Evolutionary conservation across 768 basidiomycete species (phyloP), one percentile per base, ranked within the genome.

Genomic region (Mycena olivaceomarginata): DNA sequence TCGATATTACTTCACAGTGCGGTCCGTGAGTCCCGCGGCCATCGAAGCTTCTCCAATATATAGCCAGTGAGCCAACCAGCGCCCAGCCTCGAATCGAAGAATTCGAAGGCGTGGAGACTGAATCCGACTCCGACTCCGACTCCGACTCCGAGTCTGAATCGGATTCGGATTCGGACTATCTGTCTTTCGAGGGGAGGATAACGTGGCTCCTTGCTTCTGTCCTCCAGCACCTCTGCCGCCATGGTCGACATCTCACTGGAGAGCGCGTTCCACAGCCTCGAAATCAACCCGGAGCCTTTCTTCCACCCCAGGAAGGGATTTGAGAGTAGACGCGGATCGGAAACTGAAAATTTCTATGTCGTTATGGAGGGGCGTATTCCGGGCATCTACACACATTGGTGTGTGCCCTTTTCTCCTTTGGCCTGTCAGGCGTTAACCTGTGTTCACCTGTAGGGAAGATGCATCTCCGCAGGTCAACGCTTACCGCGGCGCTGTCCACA

Each of bases 111-210:
- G 82, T 82, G 68, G 74, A 69, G 22, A 16, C 13, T 6, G 57
- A 72, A 53, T 81, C 81, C 65, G 74, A 75, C 37, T 81, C 81
- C 65, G n/a, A n/a, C n/a, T n/a, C n/a, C n/a, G n/a, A n/a, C n/a
- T n/a, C n/a, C n/a, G 74, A 75, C n/a, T 80, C 80, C 6, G 43
- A 48, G n/a, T n/a, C n/a, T n/a, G n/a, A n/a, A n/a, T n/a, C n/a
- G 9, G 62, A 64, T 12, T 80, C 80, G 11, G 83, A 86, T 8
- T 84, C 84, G 22, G 83, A 84, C 46, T 87, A n/a, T n/a, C n/a
- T n/a, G n/a, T n/a, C n/a, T n/a, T n/a, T n/a, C n/a, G n/a, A n/a
- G n/a, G n/a, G n/a, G n/a, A 31, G 31, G 31, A 31, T 31, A 31
- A 31, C 31, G 31, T 3, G 3, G 31, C 31, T 31, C 31, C 31